Conservation (phyloP, 202 grass and related monocot genomes). For the Sporobolus alterniflorus region DNA sequence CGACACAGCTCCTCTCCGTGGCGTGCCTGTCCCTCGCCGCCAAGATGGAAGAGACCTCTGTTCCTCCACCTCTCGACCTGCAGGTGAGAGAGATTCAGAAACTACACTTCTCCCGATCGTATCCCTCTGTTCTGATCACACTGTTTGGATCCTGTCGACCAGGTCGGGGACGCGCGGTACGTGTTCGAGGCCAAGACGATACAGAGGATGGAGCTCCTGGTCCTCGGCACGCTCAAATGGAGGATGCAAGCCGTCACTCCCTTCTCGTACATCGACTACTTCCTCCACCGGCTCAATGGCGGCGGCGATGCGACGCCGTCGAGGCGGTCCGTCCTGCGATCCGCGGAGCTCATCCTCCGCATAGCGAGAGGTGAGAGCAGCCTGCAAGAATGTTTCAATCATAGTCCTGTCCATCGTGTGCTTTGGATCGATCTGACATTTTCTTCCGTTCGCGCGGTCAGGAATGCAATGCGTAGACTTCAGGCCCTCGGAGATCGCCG, state of each 20-base stretch:
- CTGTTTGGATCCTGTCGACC: not conserved
- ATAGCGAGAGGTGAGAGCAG: constrained; percentile 57
- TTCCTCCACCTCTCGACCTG: constrained; percentile 57
- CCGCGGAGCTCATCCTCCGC: constrained; percentile 55
- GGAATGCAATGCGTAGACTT: constrained; percentile 64
- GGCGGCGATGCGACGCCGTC: constrained; percentile 50
- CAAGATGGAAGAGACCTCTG: constrained; percentile 87
- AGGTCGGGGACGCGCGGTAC: constrained; percentile 70
- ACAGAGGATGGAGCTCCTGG: constrained; percentile 94
- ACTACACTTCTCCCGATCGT: not conserved
- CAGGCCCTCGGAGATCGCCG: constrained; percentile 79
- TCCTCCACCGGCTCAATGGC: constrained; percentile 70
- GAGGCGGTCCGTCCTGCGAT: constrained; percentile 28
- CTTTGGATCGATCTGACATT: not conserved
- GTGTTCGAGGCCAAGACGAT: constrained; percentile 91
- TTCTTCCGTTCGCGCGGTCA: constrained; percentile 22
- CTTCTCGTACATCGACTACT: constrained; percentile 90
- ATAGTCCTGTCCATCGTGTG: not conserved
- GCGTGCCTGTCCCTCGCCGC: constrained; percentile 90
- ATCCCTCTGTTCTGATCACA: constrained; percentile 20
- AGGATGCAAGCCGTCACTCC: constrained; percentile 94
- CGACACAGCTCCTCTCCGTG: constrained; percentile 76
- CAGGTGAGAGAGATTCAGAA: constrained; percentile 59
- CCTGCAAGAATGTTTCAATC: not conserved
- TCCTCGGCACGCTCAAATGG: constrained; percentile 89